These are phyloP conservation scores for Monosporascus cannonballus DNA, from an alignment of 2,329 filamentous ascomycete species.

Conservation along the genomic window DNA sequence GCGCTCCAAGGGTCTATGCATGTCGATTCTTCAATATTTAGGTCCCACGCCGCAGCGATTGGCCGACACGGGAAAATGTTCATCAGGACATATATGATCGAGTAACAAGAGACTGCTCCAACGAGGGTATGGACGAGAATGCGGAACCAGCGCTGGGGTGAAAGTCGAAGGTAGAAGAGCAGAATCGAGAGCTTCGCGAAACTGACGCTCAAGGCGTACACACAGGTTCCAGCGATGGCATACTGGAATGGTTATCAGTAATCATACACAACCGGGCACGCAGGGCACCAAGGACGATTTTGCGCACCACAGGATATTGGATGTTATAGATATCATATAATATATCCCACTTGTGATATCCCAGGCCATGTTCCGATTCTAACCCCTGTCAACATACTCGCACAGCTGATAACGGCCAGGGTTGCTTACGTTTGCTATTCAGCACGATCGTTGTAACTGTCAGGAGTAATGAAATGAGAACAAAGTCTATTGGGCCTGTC, in stretches of 20 bases:
- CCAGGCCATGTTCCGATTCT: background rate
- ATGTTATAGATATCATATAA: background rate
- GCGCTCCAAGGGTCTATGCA: background rate
- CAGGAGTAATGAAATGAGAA: background rate
- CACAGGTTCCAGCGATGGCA: slow-evolving; percentile 1
- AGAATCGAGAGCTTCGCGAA: slow-evolving; percentile 4
- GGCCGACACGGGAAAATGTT: slow-evolving; percentile 1
- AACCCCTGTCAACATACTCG: background rate
- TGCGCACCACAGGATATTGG: background rate
- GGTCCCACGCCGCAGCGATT: background rate
- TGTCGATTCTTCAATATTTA: background rate
- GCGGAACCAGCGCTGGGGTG: slow-evolving; percentile 2
- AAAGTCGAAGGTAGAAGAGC: slow-evolving; percentile 4
- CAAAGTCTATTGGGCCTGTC: background rate
- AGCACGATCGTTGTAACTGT: background rate
- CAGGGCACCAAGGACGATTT: background rate
- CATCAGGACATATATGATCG: background rate
- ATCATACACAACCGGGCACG: background rate
- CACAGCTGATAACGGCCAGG: background rate
- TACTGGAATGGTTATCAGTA: background rate
- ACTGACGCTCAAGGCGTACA: slow-evolving; percentile 1
- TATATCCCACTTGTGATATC: background rate
- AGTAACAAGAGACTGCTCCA: background rate
- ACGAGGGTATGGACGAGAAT: background rate
- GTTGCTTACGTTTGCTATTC: background rate